Evolutionary conservation across 1,139 yeast species (phyloP), one percentile per base, ranked within the genome.

Genomic region (Magnusiomyces magnusii): DNA sequence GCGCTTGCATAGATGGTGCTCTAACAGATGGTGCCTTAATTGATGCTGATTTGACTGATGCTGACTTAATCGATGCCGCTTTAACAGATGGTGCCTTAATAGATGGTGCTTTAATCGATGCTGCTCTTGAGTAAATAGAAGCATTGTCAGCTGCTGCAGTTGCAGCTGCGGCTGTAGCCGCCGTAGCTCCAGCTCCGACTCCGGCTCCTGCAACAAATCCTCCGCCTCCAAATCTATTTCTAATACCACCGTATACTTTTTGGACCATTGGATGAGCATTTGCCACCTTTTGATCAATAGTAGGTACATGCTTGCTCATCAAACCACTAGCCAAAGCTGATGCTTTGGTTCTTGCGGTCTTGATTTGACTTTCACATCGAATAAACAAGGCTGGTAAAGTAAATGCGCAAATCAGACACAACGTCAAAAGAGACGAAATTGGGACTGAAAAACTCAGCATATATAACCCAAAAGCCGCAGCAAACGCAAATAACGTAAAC

Each of bases 361-460:
- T n/a, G 2, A 51, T 15, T 15, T 51, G 47, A 19, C 17, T n/a
- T 34, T 51, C 47, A 21, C 19, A 51, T 2, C 54, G 47, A 9
- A 36, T 21, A 23, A 9, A 10, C 2, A 51, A 19, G 17, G 82
- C 82, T 62, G 99, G 98, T 56, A 82, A 75, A 54, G 95, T 76
- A 80, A 93, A 93, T 24, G 87, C 80, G 42, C 79, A 72, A 57
- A 89, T 74, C 59, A 87, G 82, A 53, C 82, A 73, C 56, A 81
- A 69, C 65, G 87, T 76, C 51, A 83, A 69, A 67, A 92, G 75
- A 47, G 86, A 78, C 81, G 86, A 87, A 62, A 92, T 73, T 27
- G 96, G 82, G 71, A 92, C 78, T 81, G 84, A 79, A 50, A 89
- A 84, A 65, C 96, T 87, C 68, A 92, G 76, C 73, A 84, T 81